These are phyloP conservation scores for Tinospora cordifolia DNA, from an alignment of 164 flowering plant species.

Conservation along the genomic window DNA sequence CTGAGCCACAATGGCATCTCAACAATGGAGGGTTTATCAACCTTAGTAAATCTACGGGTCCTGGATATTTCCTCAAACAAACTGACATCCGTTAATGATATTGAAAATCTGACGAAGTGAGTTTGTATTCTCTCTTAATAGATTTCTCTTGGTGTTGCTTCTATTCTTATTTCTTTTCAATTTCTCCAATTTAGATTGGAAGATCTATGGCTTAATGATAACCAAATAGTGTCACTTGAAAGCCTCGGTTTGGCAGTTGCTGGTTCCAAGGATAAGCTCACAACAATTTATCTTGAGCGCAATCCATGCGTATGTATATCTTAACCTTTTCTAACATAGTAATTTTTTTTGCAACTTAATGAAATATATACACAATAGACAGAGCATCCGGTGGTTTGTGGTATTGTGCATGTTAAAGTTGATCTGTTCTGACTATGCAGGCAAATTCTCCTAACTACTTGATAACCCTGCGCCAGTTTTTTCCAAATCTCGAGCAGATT, in stretches of 20 bases:
- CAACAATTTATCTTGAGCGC: slow-evolving; percentile 84
- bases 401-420: neutral
- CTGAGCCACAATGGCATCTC: slow-evolving; percentile 96
- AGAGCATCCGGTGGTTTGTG: neutral
- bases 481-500: slow-evolving; percentile 76
- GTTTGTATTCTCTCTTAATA: neutral
- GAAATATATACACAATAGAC: neutral
- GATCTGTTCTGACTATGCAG: slow-evolving; percentile 34
- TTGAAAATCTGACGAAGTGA: slow-evolving; percentile 61
- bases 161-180: slow-evolving; percentile 1
- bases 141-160: neutral
- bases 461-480: slow-evolving; percentile 40
- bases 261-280: slow-evolving; percentile 74
- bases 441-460: slow-evolving; percentile 55
- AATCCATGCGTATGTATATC: slow-evolving; percentile 81
- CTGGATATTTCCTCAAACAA: slow-evolving; percentile 89
- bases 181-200: slow-evolving; percentile 56
- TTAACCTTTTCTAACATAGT: neutral
- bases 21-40: slow-evolving; percentile 84
- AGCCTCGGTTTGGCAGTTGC: slow-evolving; percentile 57
- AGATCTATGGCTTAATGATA: slow-evolving; percentile 96
- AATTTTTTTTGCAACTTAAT: neutral
- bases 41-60: slow-evolving; percentile 69
- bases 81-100: slow-evolving; percentile 57
- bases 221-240: slow-evolving; percentile 73